Conservation (phyloP, 2,329 filamentous ascomycete species). For the Aspergillus sp. region DNA sequence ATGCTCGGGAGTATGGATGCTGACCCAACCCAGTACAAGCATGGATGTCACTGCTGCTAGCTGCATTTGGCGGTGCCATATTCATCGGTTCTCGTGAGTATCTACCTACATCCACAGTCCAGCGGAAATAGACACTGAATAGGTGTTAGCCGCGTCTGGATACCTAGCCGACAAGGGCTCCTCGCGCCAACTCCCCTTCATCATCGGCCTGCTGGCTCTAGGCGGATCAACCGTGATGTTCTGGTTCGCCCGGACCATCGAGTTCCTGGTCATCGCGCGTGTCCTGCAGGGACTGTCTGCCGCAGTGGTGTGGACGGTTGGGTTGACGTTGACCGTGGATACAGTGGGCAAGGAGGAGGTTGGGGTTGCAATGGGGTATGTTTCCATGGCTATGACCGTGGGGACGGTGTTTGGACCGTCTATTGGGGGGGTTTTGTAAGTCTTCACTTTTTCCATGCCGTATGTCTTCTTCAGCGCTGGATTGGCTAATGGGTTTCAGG, state of each 20-base stretch:
- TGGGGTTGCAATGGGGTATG: constrained; percentile 51
- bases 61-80: constrained; percentile 60
- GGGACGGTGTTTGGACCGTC: constrained; percentile 51
- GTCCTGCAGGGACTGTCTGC: constrained; percentile 51
- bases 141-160: constrained; percentile 18
- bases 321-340: constrained; percentile 51
- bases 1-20: too few relatives aligned
- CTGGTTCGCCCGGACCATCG: constrained; percentile 42
- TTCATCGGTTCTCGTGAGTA: constrained; percentile 38
- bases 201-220: constrained; percentile 47
- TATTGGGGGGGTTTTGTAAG: constrained; percentile 51
- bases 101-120: not conserved
- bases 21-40: constrained; percentile 44
- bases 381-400: constrained; percentile 46
- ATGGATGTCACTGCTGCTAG: constrained; percentile 63
- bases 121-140: not conserved
- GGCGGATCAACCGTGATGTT: constrained; percentile 48
- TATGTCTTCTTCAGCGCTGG: too few relatives aligned
- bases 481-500: constrained; percentile 4
- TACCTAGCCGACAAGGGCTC: constrained; percentile 45
- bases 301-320: constrained; percentile 54
- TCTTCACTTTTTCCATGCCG: not conserved
- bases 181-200: constrained; percentile 49
- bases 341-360: constrained; percentile 51
- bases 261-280: constrained; percentile 44